These are phyloP conservation scores for Phytophthora pisi DNA, from an alignment of 352 stramenopile genomes.

Conservation along the genomic window DNA sequence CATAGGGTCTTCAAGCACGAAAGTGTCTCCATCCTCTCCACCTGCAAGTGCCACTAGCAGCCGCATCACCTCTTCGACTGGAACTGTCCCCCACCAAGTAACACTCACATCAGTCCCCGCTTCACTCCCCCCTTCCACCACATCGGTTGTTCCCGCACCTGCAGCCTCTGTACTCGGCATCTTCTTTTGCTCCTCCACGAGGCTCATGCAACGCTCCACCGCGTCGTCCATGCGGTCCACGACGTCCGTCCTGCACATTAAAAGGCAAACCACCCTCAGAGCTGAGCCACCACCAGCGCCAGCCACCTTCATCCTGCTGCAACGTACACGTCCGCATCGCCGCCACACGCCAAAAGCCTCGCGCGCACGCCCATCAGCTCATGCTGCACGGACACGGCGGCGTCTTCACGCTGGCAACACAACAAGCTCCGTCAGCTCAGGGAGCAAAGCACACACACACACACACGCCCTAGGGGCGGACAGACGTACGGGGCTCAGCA, in stretches of 20 bases:
- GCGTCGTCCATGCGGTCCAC: conserved; percentile 44
- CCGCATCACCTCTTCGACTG: conserved; percentile 45
- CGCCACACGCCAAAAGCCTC: conserved; percentile 21
- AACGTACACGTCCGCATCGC: conserved; percentile 33
- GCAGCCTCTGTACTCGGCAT: conserved; percentile 12
- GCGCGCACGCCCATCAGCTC: conserved; percentile 35
- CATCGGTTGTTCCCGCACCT: not conserved
- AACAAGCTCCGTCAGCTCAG: not conserved
- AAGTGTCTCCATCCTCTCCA: conserved; percentile 58
- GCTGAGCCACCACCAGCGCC: not conserved
- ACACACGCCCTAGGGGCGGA: not conserved
- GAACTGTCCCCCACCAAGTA: conserved; percentile 12
- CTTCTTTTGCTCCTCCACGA: conserved; percentile 19
- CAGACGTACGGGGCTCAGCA: conserved; percentile 54
- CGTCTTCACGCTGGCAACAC: conserved; percentile 15
- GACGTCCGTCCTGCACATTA: conserved; percentile 33
- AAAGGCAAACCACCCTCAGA: not conserved
- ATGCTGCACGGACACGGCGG: conserved; percentile 15
- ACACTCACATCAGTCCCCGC: not conserved
- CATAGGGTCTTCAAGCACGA: conserved; percentile 62
- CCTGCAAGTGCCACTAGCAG: conserved; percentile 66
- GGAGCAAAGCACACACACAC: not conserved
- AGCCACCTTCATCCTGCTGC: not conserved
- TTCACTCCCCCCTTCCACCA: not conserved
- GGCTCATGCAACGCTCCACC: conserved; percentile 38